Evolutionary conservation across 495 filamentous ascomycete species (phyloP), one percentile per base, ranked within the genome.

Genomic region (Pyrenula massariospora): DNA sequence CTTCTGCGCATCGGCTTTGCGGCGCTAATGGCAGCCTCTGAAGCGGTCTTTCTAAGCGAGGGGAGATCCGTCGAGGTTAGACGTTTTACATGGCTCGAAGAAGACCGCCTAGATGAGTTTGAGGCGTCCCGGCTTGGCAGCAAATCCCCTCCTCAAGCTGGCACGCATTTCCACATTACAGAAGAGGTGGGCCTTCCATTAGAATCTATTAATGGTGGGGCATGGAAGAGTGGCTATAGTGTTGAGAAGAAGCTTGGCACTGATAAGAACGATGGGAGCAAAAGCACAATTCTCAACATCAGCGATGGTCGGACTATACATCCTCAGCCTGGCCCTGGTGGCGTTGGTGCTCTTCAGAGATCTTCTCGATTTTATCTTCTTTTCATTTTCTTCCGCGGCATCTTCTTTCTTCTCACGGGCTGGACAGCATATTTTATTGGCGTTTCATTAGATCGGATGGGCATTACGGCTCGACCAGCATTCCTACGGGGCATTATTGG

Each of bases 31-130:
- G 89, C 92, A 60, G 93, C 94, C 0, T 94, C 88, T 58, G 90
- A 97, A 66, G 92, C 93, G 0, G 94, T 97, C 0, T 98, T 94
- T 65, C 76, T 98, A 21, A 92, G 95, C 54, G 93, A 97, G 70
- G 90, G 91, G 12, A 78, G 79, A 24, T 72, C 73, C n/a, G 82
- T 98, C 21, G 80, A 81, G 52, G 73, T 95, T 10, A 79, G 83
- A 42, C 73, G 74, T n/a, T 83, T 84, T 73, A 97, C 94, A 0
- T 98, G 93, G 93, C 73, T 98, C 11, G 93, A 98, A 61, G 84
- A 87, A 50, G 90, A 95, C 49, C 78, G 90, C 22, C 66, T 93
- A 15, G 77, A 88, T 24, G 77, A 84, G 60, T 68, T 80, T 25
- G 75, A 78, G 58, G 63, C 62, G 12, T 71, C 73, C 12, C 66